Evolutionary conservation across 768 basidiomycete genomes (phyloP), one percentile per base, ranked within the genome.

Genomic region (Trichaptum fuscoviolaceum): DNA sequence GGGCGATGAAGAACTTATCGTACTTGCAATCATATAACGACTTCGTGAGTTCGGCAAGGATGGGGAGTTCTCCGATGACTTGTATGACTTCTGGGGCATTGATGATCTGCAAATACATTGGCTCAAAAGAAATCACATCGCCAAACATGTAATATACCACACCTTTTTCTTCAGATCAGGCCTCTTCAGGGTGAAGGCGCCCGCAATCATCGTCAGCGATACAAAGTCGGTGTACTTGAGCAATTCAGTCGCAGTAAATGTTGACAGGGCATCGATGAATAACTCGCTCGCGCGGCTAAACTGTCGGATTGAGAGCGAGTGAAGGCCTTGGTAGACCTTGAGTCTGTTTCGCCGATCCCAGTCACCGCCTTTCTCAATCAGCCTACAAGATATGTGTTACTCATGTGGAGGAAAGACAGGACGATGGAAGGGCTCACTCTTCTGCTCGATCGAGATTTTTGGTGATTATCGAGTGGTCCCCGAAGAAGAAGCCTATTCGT

Each of bases 281-380:
- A 97, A 86, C 42, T 89, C 87, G n/a, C 88, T 88, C 5, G 87
- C 95, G 23, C 85, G 85, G 73, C 92, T 89, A 82, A 98, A 98
- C 72, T 96, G 89, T n/a, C 96, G 90, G 68, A 93, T 90, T 34
- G 93, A 91, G 35, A 96, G 78, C 58, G 90, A 81, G 73, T 96
- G 91, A 0, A 97, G 80, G 62, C 91, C 96, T 63, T 87, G 86
- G 80, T 99, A 99, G 57, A 98, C 96, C 77, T 99, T 99, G 72
- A 98, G 86, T 59, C 96, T 86, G 77, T 98, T 99, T 52, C 95
- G 87, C 64, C 96, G 83, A 76, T 99, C 96, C 96, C 96, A 99
- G 78, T 99, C 96, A 59, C 96, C 96, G 0, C 96, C 96, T 75
- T 94, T 86, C 71, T 98, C 95, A 64, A 97, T 91, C 58, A 97